Conservation (phyloP, 208 protist species). For the Leishmania guyanensis region DNA sequence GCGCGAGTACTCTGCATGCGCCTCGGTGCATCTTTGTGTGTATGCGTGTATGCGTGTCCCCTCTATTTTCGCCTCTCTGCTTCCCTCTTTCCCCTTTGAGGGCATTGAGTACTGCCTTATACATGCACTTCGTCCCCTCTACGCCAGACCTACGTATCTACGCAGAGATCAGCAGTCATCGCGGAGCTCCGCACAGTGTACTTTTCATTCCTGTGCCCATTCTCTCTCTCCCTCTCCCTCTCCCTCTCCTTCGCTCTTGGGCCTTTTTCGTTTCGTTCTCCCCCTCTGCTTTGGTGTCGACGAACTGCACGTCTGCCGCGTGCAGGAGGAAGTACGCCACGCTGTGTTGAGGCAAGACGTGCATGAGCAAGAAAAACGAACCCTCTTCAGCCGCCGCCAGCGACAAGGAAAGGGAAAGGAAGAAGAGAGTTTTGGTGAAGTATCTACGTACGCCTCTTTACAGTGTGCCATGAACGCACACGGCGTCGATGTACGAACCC, state of each 20-base stretch:
- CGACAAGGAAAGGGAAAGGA: not conserved
- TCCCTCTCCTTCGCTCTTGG: not conserved
- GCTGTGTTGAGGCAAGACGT: not conserved
- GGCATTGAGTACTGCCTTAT: not conserved
- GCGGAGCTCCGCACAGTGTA: not conserved
- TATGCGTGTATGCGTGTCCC: not conserved
- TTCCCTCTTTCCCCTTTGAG: not conserved
- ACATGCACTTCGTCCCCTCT: not conserved
- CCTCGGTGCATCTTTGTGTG: not conserved
- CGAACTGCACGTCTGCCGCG: not conserved
- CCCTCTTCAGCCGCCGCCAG: not conserved
- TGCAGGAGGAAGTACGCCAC: not conserved
- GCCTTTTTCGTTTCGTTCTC: not conserved
- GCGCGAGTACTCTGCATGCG: too few species aligned
- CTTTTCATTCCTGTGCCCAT: not conserved
- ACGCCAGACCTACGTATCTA: not conserved
- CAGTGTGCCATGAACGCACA: constrained; percentile 8
- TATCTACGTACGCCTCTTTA: not conserved
- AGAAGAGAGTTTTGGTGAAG: not conserved
- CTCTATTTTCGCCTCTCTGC: not conserved
- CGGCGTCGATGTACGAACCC: constrained; percentile 40
- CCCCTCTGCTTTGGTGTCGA: not conserved
- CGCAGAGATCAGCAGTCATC: not conserved
- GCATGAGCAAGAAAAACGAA: not conserved
- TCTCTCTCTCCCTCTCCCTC: not conserved